Evolutionary conservation across 192 early-diverging fungal genomes (phyloP).

Genomic region (Jimgerdemannia flammicorona): DNA sequence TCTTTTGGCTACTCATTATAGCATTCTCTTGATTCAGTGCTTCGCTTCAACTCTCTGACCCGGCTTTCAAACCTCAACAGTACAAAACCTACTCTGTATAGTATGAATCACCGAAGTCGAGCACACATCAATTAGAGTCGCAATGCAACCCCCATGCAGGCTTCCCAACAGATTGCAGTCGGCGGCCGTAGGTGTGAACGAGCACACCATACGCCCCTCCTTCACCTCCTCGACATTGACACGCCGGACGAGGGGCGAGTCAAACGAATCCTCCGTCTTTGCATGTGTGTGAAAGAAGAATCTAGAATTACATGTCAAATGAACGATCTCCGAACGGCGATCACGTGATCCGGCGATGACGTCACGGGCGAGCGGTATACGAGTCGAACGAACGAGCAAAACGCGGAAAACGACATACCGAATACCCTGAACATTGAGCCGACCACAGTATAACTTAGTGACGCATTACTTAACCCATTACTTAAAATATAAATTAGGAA

Average conservation of each 20-base stretch:
- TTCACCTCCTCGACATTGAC: not conserved
- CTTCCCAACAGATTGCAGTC: conserved; percentile 37
- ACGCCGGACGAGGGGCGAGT: not conserved
- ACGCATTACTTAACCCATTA: too few relatives aligned
- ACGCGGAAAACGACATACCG: too few relatives aligned
- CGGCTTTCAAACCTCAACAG: not conserved
- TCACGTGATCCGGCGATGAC: too few relatives aligned
- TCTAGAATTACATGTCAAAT: too few relatives aligned
- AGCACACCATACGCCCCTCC: not conserved
- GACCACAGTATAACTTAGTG: too few relatives aligned
- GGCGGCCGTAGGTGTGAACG: not conserved
- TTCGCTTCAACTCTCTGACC: not conserved
- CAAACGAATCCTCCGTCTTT: not conserved
- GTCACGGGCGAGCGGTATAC: too few relatives aligned
- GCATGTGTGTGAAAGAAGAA: too few relatives aligned
- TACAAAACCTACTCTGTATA: conserved; percentile 15
- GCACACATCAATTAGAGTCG: conserved; percentile 32
- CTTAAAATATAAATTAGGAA: too few relatives aligned
- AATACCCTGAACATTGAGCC: too few relatives aligned
- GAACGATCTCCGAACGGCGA: too few relatives aligned
- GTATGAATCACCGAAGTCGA: conserved; percentile 30
- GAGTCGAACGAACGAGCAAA: too few relatives aligned
- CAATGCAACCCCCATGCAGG: conserved; percentile 38
- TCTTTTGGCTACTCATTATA: not conserved
- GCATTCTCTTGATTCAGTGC: not conserved